Base-by-base conservation (phyloP, 352 stramenopile species). In the Pythium insidiosum region DNA sequence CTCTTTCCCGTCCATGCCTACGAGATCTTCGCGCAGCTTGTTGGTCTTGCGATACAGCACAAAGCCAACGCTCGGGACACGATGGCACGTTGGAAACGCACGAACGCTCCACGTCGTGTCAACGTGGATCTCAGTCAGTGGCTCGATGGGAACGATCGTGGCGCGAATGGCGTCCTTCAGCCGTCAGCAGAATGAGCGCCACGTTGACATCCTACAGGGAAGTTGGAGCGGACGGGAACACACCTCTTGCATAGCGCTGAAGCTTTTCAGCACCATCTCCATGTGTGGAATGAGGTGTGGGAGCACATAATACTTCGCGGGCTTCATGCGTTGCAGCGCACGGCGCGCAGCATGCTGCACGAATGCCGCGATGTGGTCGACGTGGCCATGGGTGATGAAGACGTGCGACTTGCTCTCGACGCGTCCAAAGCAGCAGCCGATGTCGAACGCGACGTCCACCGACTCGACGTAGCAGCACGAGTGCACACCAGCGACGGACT, bases 341-440 rank as follows among this genome's bases (percentile, higher is more conserved):
- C 80, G 67, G 22, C 70, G 75, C 12, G 66, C 73, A 13, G 78
- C 80, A 55, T 93, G 80, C 0, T 55, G 45, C 28, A 73, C 63
- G 25, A 93, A 53, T 0, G 69, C 71, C 5, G 65, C 53, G 43
- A 95, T 77, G 63, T 95, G 83, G 56, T 95, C 83, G 11, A 78
- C 50, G 62, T 95, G 83, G 36, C 83, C 83, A 40, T 95, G 83
- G 19, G 83, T 89, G 56, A 95, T 84, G 60, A 95, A 93, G 16
- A 95, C 68, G 44, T 90, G 61, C 15, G 66, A 64, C 54, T 88
- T 89, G 51, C 37, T 73, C 19, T 58, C 62, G 21, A 70, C 63
- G 12, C 61, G 61, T 10, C 55, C 58, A 21, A 72, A 56, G 38
- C 73, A 63, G 42, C 67, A 72, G 35, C 80, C 80, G 29, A 89